Evolutionary conservation across 345 rosid genomes (phyloP).

Genomic region (Hibiscus tridactylites): DNA sequence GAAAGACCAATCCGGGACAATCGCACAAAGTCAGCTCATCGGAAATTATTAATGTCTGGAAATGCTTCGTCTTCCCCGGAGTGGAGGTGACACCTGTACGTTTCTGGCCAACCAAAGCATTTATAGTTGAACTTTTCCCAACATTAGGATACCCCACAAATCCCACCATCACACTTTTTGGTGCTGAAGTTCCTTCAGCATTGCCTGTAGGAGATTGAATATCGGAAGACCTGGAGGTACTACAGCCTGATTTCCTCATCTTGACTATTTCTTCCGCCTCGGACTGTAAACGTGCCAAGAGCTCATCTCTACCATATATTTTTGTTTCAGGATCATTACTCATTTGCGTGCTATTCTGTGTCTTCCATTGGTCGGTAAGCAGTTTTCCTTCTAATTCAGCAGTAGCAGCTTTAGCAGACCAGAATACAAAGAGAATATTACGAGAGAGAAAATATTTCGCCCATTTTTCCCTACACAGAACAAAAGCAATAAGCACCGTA

Average conservation of each 20-base stretch:
- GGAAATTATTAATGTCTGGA: constrained; percentile 79
- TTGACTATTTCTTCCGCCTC: constrained; percentile 73
- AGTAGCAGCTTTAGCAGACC: constrained; percentile 95
- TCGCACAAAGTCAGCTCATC: constrained; percentile 79
- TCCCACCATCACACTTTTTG: constrained; percentile 60
- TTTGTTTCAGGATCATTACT: constrained; percentile 46
- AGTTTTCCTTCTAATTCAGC: constrained; percentile 68
- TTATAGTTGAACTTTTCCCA: constrained; percentile 91
- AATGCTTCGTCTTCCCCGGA: constrained; percentile 93
- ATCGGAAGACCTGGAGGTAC: constrained; percentile 20
- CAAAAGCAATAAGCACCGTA: constrained; percentile 9
- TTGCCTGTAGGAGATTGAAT: constrained; percentile 14
- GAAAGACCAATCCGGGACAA: constrained; percentile 88
- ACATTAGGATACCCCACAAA: constrained; percentile 95
- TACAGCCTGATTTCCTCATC: constrained; percentile 37
- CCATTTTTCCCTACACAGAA: constrained; percentile 65
- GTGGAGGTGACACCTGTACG: constrained; percentile 89
- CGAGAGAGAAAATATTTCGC: constrained; percentile 52
- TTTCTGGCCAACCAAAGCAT: constrained; percentile 90
- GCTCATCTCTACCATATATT: constrained; percentile 74
- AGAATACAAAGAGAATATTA: constrained; percentile 61
- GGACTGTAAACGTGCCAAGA: constrained; percentile 53
- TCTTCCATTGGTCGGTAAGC: constrained; percentile 29
- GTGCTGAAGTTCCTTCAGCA: constrained; percentile 12
- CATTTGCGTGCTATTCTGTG: constrained; percentile 20